A percentile compares a stretch with the other conserved stretches of the same genome.
Conservation (phyloP, 2,329 filamentous ascomycete genomes). For the Eutypa lata region DNA sequence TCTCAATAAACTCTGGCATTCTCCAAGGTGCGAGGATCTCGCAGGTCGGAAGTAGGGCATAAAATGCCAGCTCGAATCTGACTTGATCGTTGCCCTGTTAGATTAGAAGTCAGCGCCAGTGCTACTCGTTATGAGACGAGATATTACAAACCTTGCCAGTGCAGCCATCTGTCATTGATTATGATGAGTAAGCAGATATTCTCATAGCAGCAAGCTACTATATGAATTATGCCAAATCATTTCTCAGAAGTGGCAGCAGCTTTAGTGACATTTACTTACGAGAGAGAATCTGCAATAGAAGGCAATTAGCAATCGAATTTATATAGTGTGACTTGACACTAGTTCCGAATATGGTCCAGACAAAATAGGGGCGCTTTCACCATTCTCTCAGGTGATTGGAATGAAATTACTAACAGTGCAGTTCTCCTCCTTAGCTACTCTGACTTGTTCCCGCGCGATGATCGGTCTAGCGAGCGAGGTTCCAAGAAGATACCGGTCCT, state of each 20-base stretch:
- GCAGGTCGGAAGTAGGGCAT: not conserved
- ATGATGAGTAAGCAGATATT: no score
- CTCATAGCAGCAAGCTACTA: no score
- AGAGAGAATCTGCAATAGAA: not conserved
- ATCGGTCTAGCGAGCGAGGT: not conserved
- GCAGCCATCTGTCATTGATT: not conserved
- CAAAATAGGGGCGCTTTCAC: no score
- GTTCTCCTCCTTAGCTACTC: not conserved
- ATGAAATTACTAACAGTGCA: not conserved
- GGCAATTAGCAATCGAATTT: no score
- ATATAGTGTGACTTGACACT: no score
- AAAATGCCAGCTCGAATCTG: not conserved
- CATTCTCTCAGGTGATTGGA: no score
- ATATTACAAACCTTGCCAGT: not conserved
- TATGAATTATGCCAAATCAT: no score
- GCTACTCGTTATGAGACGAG: not conserved
- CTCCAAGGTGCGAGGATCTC: not conserved
- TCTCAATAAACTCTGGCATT: not conserved
- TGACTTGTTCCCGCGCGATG: not conserved
- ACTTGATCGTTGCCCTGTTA: not conserved
- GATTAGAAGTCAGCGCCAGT: not conserved
- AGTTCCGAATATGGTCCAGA: no score
- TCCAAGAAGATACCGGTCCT: constrained; percentile 25
- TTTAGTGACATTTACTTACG: not conserved
- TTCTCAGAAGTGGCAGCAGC: no score